These are phyloP conservation scores for Cerioporus squamosus DNA, from an alignment of 1,284 basidiomycete species.

Conservation along the genomic window DNA sequence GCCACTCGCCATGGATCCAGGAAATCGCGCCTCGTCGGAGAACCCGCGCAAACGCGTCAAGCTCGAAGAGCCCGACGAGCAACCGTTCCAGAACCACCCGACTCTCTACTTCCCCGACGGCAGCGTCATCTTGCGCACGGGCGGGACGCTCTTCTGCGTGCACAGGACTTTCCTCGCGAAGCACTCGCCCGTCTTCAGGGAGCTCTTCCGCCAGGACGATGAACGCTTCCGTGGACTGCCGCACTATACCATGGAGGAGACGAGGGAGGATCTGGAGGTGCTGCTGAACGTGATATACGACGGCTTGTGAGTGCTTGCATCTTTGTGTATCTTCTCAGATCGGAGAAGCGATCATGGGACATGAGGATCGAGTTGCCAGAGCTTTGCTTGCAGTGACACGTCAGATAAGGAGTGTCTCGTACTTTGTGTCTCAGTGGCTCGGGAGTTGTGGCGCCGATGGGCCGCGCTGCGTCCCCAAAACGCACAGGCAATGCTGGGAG, in stretches of 20 bases:
- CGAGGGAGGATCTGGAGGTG: constrained; percentile 31
- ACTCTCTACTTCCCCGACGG: constrained; percentile 37
- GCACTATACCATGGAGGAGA: constrained; percentile 33
- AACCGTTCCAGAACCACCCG: constrained; percentile 27
- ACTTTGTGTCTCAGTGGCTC: too few relatives aligned
- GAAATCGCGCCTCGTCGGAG: background rate
- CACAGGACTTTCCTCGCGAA: constrained; percentile 32
- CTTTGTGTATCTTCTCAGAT: background rate
- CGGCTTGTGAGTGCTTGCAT: constrained; percentile 31
- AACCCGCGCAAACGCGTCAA: constrained; percentile 16
- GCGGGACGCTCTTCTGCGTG: constrained; percentile 32
- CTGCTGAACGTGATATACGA: constrained; percentile 34
- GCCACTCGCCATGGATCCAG: background rate
- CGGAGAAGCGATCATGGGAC: too few relatives aligned
- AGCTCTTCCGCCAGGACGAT: constrained; percentile 27
- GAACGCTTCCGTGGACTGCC: constrained; percentile 29
- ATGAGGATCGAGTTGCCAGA: too few relatives aligned
- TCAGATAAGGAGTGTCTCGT: too few relatives aligned
- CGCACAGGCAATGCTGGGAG: too few relatives aligned
- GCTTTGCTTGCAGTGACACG: too few relatives aligned
- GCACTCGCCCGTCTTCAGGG: constrained; percentile 31
- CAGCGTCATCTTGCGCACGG: constrained; percentile 32
- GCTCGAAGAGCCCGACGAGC: constrained; percentile 10
- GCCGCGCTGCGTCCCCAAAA: too few relatives aligned
- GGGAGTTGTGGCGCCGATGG: too few relatives aligned